Evolutionary conservation across 371 early-diverging fungal genomes (phyloP).

Genomic region (Dinochytrium kinnereticum): DNA sequence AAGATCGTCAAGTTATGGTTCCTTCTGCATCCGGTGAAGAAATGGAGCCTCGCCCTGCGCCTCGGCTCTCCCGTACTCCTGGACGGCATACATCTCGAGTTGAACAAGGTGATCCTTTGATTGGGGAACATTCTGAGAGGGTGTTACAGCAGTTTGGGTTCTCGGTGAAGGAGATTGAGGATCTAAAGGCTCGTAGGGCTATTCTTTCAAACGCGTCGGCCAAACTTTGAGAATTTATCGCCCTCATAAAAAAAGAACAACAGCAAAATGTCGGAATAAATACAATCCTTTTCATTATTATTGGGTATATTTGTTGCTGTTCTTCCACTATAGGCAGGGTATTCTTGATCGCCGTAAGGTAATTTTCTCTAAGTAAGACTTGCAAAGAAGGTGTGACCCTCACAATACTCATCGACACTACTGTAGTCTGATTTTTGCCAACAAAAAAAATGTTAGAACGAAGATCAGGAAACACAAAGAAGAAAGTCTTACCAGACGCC

Average conservation of each 20-base stretch:
- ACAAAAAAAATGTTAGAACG: no score
- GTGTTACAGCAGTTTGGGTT: conserved; percentile 65
- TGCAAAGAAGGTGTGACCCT: neutral
- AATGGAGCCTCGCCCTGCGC: conserved; percentile 61
- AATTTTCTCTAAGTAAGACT: neutral
- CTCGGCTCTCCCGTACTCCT: conserved; percentile 67
- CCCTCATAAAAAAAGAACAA: no score
- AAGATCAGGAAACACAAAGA: no score
- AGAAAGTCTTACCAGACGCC: conserved; percentile 29
- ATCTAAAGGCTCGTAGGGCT: neutral
- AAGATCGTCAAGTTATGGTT: conserved; percentile 15
- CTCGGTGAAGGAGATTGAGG: conserved; percentile 43
- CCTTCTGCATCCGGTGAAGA: conserved; percentile 2
- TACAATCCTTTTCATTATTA: no score
- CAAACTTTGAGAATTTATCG: neutral
- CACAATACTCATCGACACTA: conserved; percentile 6
- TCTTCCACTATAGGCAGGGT: neutral
- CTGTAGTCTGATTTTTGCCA: conserved; percentile 2
- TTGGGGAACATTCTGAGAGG: conserved; percentile 62
- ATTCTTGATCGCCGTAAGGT: no score
- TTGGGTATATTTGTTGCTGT: neutral
- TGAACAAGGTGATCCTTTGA: conserved; percentile 35
- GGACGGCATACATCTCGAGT: neutral
- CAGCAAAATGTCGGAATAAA: no score
- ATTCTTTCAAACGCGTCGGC: neutral